Conservation (phyloP, 2,329 filamentous ascomycete species). For the Eurotiales sp. region DNA sequence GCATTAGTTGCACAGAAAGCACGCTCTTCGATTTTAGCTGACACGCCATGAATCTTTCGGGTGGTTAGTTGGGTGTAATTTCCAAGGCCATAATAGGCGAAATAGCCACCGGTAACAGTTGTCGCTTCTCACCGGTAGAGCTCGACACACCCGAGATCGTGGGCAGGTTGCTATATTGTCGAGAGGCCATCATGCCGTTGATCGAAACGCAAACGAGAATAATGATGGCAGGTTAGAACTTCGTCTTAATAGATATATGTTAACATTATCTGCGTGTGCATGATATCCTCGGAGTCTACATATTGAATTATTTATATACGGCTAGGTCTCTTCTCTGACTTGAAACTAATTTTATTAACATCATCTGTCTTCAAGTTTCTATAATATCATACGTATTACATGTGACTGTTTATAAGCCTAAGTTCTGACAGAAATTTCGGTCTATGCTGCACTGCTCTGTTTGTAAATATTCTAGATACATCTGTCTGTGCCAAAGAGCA, state of each 20-base stretch:
- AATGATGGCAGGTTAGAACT: too few relatives aligned
- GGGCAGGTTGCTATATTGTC: background rate
- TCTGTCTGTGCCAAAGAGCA: background rate
- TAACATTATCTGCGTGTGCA: too few relatives aligned
- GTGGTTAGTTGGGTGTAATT: background rate
- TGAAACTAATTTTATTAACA: too few relatives aligned
- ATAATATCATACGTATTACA: too few relatives aligned
- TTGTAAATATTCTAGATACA: conserved; percentile 1
- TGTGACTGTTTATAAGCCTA: too few relatives aligned
- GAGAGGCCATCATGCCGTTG: background rate
- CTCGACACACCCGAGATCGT: background rate
- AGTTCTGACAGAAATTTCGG: background rate
- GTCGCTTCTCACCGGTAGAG: background rate
- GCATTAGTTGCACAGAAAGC: background rate
- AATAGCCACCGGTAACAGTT: background rate
- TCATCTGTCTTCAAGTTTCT: too few relatives aligned
- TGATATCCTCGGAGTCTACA: too few relatives aligned
- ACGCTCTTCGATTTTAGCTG: background rate
- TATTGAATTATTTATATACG: too few relatives aligned
- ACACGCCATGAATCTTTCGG: too few relatives aligned
- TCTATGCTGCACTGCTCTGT: conserved; percentile 1
- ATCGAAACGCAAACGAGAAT: background rate
- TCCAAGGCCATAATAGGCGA: background rate
- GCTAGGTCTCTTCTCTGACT: too few relatives aligned
- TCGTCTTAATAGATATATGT: too few relatives aligned